phyloP scores from a whole-genome alignment of 805 yeast genomes.

The Wickerhamiella vanderwaltii region DNA sequence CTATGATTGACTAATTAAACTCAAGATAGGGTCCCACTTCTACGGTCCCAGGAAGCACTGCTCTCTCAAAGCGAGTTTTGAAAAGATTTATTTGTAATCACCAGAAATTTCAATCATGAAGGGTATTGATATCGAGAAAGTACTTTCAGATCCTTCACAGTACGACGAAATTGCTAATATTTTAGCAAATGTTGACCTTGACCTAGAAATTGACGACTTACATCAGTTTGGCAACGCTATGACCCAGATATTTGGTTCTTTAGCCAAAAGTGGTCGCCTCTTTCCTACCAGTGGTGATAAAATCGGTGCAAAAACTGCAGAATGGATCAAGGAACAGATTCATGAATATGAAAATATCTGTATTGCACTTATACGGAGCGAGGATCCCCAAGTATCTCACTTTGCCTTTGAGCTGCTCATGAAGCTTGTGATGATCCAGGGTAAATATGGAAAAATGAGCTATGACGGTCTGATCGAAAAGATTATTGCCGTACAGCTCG shows the following conservation, averaged over 20 bases:
- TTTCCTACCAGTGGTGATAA: conserved; percentile 41
- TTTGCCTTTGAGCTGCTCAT: conserved; percentile 39
- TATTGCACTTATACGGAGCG: not conserved
- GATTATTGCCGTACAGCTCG: conserved; percentile 31
- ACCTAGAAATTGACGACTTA: not conserved
- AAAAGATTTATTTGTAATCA: conserved; percentile 1
- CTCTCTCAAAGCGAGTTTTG: too few species aligned
- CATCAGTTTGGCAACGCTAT: conserved; percentile 22
- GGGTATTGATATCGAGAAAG: conserved; percentile 2
- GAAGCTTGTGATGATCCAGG: conserved; percentile 38
- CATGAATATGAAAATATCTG: conserved; percentile 12
- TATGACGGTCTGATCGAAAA: conserved; percentile 42
- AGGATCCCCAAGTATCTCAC: conserved; percentile 3
- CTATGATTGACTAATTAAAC: too few species aligned
- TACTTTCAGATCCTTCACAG: conserved; percentile 6
- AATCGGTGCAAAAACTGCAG: conserved; percentile 43
- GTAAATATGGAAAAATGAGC: conserved; percentile 40
- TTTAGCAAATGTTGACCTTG: not conserved
- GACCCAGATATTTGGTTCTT: conserved; percentile 37
- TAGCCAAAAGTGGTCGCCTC: conserved; percentile 35
- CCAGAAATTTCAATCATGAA: not conserved
- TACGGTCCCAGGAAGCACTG: too few species aligned
- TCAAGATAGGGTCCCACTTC: too few species aligned
- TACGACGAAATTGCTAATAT: conserved; percentile 6
- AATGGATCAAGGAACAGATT: conserved; percentile 26